Evolutionary conservation across 768 basidiomycete genomes (phyloP), one percentile per base, ranked within the genome.

Genomic region (Tubosaeta brunneosetosa): DNA sequence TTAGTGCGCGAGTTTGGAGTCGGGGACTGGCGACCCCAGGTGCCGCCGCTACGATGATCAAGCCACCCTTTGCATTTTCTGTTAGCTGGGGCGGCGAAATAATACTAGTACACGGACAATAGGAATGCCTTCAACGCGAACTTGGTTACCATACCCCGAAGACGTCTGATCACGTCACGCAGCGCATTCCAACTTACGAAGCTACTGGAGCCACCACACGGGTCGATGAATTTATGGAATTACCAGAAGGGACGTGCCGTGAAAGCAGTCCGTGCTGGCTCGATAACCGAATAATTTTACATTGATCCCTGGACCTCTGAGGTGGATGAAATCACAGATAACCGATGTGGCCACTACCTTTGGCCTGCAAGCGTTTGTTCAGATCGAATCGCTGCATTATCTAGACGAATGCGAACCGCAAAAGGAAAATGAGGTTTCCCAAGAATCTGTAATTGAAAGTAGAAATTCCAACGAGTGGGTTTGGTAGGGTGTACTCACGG

Each of bases 181-280:
- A 9, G 31, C 22, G 22, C 22, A 2, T 22, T 27, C 14, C 22
- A 14, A 48, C 66, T 11, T 42, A 76, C 76, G 53, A 83, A 85
- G 55, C 85, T 86, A 56, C 86, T 84, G 56, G 73, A 63, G 10
- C 83, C 84, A 29, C 84, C 85, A 80, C 84, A 49, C 2, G 2
- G 16, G 33, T 11, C 16, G 16, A 47, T 41, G 7, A 47, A 49
- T 4, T 10, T 16, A 41, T 11, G 1, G 7, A 1, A 10, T 2
- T 31, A 46, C 32, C 11, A 1, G 43, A 27, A 19, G 0, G 3
- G 47, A n/a, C 17, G 9, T 55, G 74, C 77, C 62, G 70, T 76
- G n/a, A 79, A 60, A n/a, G 63, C 72, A 44, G 68, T 77, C 85
- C 84, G 54, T 77, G 71, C 50, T 84, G 80, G 53, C 85, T 84